Conservation (phyloP, 2,329 filamentous ascomycete genomes). For the Trichoderma citrinoviride region DNA sequence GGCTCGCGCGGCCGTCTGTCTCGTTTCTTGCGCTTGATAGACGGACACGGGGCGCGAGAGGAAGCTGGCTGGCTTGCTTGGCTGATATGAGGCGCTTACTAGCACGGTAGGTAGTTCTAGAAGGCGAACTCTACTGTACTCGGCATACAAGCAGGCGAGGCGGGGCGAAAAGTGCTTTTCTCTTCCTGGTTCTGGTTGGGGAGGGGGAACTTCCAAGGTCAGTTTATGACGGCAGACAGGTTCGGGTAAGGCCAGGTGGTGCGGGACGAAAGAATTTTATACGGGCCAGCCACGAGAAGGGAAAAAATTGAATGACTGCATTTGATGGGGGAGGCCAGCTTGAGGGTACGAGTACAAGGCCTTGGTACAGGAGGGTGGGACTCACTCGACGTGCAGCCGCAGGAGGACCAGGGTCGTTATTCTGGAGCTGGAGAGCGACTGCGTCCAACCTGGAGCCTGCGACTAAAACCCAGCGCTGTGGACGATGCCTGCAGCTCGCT, state of each 20-base stretch:
- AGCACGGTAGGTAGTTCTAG: constrained; percentile 4
- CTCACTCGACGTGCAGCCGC: background rate
- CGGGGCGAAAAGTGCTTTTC: background rate
- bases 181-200: background rate
- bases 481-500: constrained; percentile 25
- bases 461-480: constrained; percentile 25
- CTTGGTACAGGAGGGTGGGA: constrained; percentile 7
- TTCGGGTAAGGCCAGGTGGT: constrained; percentile 19
- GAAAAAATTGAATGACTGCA: constrained; percentile 31
- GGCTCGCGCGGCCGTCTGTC: background rate
- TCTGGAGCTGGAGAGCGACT: constrained; percentile 1
- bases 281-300: constrained; percentile 25
- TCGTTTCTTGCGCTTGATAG: background rate
- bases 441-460: background rate
- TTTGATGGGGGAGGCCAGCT: constrained; percentile 26
- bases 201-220: constrained; percentile 4
- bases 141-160: constrained; percentile 1
- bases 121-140: constrained; percentile 11
- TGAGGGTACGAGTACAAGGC: background rate
- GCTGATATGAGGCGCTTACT: constrained; percentile 14
- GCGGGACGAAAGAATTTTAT: constrained; percentile 36
- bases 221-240: constrained; percentile 21
- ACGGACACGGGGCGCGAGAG: constrained; percentile 16
- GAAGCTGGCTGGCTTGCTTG: background rate
- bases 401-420: constrained; percentile 23